Evolutionary conservation across 148 eudicot species (phyloP).

Genomic region (Rhododendron williamsianum): DNA sequence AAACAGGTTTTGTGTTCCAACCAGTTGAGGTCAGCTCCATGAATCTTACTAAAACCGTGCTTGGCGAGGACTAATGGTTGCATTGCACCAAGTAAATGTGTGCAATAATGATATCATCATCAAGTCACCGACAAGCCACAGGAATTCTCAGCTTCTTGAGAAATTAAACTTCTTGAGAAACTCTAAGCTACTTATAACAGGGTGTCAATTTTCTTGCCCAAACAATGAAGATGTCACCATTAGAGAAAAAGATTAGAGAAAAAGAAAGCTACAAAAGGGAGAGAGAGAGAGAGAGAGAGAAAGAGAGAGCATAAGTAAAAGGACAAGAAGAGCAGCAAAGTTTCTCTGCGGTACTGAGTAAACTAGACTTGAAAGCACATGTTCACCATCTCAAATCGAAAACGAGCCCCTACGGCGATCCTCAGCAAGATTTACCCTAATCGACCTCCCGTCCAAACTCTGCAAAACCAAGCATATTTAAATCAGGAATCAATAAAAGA

Average conservation of each 20-base stretch:
- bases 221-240: background rate
- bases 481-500: background rate
- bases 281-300: background rate
- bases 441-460: constrained; percentile 63
- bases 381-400: constrained; percentile 4
- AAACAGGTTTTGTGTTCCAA: background rate
- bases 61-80: background rate
- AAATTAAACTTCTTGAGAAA: background rate
- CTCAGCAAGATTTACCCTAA: constrained; percentile 70
- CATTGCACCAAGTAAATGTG: background rate
- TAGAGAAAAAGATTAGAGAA: background rate
- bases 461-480: constrained; percentile 23
- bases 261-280: too few relatives aligned
- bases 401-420: constrained; percentile 58
- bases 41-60: background rate
- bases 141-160: background rate
- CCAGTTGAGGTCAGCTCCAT: background rate
- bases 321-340: background rate
- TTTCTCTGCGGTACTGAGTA: background rate
- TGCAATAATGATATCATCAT: background rate
- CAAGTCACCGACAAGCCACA: background rate
- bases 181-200: background rate
- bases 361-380: background rate
- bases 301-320: background rate
- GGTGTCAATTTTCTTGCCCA: background rate